Evolutionary conservation across 2,329 filamentous ascomycete genomes (phyloP).

Genomic region (Zopfia rhizophila): DNA sequence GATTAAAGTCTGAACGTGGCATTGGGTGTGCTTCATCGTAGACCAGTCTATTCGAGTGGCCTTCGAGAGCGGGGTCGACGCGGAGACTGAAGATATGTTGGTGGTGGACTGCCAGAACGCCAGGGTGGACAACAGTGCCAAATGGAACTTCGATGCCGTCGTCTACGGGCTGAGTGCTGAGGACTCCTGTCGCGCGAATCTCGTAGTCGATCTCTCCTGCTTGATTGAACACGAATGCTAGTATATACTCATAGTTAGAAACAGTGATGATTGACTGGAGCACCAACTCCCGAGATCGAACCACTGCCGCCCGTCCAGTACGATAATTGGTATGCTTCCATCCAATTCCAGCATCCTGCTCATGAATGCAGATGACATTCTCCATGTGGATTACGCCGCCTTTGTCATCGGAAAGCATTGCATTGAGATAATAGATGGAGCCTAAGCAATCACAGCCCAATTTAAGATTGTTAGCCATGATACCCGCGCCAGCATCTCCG

Average conservation of each 20-base stretch:
- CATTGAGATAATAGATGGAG: slow-evolving; percentile 74
- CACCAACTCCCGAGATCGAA: slow-evolving; percentile 72
- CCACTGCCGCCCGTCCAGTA: slow-evolving; percentile 70
- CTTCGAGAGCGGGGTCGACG: slow-evolving; percentile 60
- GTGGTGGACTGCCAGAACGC: slow-evolving; percentile 75
- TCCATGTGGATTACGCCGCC: slow-evolving; percentile 68
- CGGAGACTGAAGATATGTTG: slow-evolving; percentile 77
- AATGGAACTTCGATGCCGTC: slow-evolving; percentile 71
- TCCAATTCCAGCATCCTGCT: slow-evolving; percentile 74
- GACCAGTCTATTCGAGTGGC: slow-evolving; percentile 57
- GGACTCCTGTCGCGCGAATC: slow-evolving; percentile 74
- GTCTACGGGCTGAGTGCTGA: slow-evolving; percentile 74
- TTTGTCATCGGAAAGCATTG: slow-evolving; percentile 67
- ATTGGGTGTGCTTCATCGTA: slow-evolving; percentile 68
- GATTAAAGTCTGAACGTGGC: slow-evolving; percentile 66
- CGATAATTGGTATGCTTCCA: slow-evolving; percentile 80
- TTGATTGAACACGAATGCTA: slow-evolving; percentile 77
- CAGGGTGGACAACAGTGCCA: slow-evolving; percentile 75
- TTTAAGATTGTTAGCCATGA: slow-evolving; percentile 75
- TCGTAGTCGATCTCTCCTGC: slow-evolving; percentile 74
- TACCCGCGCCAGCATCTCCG: slow-evolving; percentile 72
- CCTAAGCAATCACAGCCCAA: slow-evolving; percentile 77
- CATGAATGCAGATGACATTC: slow-evolving; percentile 76
- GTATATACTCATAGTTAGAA: slow-evolving; percentile 78
- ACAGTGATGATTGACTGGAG: slow-evolving; percentile 77